A percentile compares a stretch with the other conserved stretches of the same genome.
phyloP scores from a whole-genome alignment of 495 filamentous ascomycete species.

The Penicillium ochrochloron region DNA sequence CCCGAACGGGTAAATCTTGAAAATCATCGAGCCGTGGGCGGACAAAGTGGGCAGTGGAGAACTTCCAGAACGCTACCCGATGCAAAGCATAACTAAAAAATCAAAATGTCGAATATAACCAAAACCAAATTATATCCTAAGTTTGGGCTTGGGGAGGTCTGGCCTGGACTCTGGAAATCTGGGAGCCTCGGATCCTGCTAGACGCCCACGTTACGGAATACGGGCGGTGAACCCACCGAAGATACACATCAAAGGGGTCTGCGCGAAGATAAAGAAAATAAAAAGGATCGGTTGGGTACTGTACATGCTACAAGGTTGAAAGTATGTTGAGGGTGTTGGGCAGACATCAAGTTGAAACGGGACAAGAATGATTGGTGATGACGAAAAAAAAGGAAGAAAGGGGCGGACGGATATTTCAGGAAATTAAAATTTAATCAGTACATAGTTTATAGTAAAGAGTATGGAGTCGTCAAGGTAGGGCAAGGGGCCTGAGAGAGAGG shows the following conservation, averaged over 20 bases:
- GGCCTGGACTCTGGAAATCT: constrained; percentile 4
- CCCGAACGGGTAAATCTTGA: constrained; percentile 26
- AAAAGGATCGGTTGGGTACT: constrained; percentile 9
- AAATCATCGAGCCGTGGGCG: constrained; percentile 9
- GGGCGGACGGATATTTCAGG: neutral
- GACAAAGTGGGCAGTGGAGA: constrained; percentile 15
- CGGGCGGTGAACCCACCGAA: constrained; percentile 10
- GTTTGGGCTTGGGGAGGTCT: neutral
- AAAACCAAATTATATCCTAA: neutral
- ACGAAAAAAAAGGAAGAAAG: neutral
- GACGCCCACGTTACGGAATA: neutral
- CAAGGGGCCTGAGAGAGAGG: neutral
- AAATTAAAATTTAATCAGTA: neutral
- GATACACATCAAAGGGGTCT: neutral
- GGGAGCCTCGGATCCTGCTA: constrained; percentile 9
- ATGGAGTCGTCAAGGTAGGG: neutral
- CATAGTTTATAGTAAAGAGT: neutral
- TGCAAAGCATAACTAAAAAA: neutral
- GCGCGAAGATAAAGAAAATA: constrained; percentile 5
- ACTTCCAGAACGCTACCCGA: constrained; percentile 27
- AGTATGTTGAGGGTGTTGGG: neutral
- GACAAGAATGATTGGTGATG: neutral
- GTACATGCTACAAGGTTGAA: constrained; percentile 5
- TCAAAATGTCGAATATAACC: neutral
- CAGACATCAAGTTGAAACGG: constrained; percentile 10